Percentiles rank a stretch among this genome's conserved stretches.
Conservation (phyloP, 1,284 basidiomycete species). For the Omphalotus olearius region DNA sequence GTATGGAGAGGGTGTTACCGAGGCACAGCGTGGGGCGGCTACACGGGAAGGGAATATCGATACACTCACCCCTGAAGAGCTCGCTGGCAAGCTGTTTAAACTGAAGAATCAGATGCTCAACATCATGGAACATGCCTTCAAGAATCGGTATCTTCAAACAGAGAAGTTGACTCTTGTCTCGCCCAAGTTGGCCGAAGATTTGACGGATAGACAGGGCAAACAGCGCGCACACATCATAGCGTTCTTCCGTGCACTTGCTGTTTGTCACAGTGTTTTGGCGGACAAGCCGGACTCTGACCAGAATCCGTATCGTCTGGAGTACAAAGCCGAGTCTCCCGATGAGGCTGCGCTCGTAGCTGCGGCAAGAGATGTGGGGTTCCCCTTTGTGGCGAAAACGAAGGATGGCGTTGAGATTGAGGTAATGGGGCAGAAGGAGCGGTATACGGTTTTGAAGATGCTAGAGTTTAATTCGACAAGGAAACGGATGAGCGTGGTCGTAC, state of each 20-base stretch:
- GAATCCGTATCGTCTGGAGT: slow-evolving; percentile 71
- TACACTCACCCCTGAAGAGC: slow-evolving; percentile 63
- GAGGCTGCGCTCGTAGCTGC: slow-evolving; percentile 92
- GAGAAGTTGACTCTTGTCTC: slow-evolving; percentile 89
- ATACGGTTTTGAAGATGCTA: slow-evolving; percentile 76
- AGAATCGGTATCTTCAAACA: slow-evolving; percentile 84
- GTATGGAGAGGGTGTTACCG: slow-evolving; percentile 93
- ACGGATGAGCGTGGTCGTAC: slow-evolving; percentile 89
- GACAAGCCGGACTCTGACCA: slow-evolving; percentile 65
- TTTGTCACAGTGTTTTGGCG: slow-evolving; percentile 90
- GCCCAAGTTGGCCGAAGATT: slow-evolving; percentile 75
- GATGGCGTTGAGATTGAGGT: slow-evolving; percentile 86
- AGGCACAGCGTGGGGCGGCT: slow-evolving; percentile 91
- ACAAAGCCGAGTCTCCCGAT: slow-evolving; percentile 95
- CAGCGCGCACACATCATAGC: slow-evolving; percentile 72
- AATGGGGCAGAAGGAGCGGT: slow-evolving; percentile 83
- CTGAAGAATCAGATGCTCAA: slow-evolving; percentile 80
- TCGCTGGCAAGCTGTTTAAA: slow-evolving; percentile 57
- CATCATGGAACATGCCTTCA: slow-evolving; percentile 74
- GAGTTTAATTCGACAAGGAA: slow-evolving; percentile 95
- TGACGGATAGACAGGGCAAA: slow-evolving; percentile 56
- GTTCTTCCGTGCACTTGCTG: slow-evolving; percentile 88
- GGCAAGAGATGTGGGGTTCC: slow-evolving; percentile 91
- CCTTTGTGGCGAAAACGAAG: slow-evolving; percentile 79
- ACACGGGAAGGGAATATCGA: slow-evolving; percentile 70